Evolutionary conservation across 2,329 filamentous ascomycete species (phyloP).

Genomic region (Stenocarpella maydis): DNA sequence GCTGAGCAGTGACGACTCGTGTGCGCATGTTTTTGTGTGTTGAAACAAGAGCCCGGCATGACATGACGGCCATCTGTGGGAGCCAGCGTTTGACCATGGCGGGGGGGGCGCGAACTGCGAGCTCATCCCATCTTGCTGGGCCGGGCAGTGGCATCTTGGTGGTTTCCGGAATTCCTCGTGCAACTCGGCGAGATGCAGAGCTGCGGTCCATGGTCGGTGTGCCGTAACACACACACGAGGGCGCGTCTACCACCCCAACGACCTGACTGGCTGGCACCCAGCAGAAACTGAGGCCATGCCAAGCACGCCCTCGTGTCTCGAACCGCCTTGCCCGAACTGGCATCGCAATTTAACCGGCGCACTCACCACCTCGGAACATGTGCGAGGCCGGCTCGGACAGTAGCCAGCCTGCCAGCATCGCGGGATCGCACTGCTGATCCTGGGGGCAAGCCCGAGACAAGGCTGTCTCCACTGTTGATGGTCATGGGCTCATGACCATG

Average conservation of each 20-base stretch:
- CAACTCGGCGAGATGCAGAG: constrained; percentile 14
- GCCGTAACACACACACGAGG: not conserved
- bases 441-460: constrained; percentile 18
- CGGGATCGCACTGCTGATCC: not conserved
- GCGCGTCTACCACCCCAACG: not conserved
- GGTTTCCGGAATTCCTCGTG: not conserved
- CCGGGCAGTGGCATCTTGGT: not conserved
- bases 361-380: constrained; percentile 22
- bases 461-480: constrained; percentile 14
- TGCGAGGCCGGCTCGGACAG: not conserved
- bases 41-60: constrained; percentile 29
- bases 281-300: not conserved
- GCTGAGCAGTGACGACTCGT: constrained; percentile 20
- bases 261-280: too few relatives aligned
- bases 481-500: not conserved
- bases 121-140: constrained; percentile 18
- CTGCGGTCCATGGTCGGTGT: not conserved
- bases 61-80: constrained; percentile 15
- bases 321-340: constrained; percentile 21
- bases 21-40: constrained; percentile 5
- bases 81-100: constrained; percentile 20
- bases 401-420: too few relatives aligned
- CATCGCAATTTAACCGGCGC: constrained; percentile 22
- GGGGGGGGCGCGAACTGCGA: not conserved
- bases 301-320: constrained; percentile 19